Percentiles rank a stretch among this genome's conserved stretches.
These are phyloP conservation scores for Iberis pinnata DNA, from an alignment of 345 rosid species.

Conservation along the genomic window DNA sequence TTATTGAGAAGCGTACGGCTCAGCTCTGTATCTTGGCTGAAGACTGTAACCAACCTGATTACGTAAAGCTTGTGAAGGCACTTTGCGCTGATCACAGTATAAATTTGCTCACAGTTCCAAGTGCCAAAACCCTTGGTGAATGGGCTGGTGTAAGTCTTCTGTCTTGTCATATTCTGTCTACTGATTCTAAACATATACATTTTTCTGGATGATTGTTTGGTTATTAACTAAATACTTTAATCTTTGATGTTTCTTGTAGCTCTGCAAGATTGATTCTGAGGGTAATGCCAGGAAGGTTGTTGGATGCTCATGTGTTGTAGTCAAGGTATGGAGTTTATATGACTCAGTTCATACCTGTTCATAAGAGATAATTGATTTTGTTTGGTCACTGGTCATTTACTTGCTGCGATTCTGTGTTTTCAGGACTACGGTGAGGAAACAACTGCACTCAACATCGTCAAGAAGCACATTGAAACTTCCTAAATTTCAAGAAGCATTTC, in stretches of 20 bases:
- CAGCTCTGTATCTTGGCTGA: constrained; percentile 75
- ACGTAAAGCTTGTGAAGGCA: constrained; percentile 62
- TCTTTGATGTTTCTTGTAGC: constrained; percentile 31
- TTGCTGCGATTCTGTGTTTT: too few relatives aligned
- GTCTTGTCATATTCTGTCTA: neutral
- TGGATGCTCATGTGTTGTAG: constrained; percentile 71
- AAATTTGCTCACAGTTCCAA: constrained; percentile 52
- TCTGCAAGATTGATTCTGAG: constrained; percentile 74
- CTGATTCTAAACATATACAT: neutral
- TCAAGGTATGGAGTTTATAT: constrained; percentile 47
- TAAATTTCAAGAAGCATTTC: too few relatives aligned
- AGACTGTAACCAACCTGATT: constrained; percentile 77
- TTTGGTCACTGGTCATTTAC: too few relatives aligned
- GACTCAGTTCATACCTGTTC: too few relatives aligned
- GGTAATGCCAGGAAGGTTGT: constrained; percentile 79
- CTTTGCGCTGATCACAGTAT: constrained; percentile 70
- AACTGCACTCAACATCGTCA: constrained; percentile 26
- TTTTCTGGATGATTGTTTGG: neutral
- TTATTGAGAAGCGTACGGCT: constrained; percentile 64
- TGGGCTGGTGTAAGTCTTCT: constrained; percentile 73
- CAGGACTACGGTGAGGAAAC: neutral
- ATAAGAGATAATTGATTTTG: too few relatives aligned
- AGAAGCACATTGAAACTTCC: constrained; percentile 20
- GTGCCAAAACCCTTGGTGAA: constrained; percentile 76
- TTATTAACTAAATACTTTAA: neutral